Evolutionary conservation across 177 flowering plant species (phyloP).

Genomic region (Tripterygium wilfordii): DNA sequence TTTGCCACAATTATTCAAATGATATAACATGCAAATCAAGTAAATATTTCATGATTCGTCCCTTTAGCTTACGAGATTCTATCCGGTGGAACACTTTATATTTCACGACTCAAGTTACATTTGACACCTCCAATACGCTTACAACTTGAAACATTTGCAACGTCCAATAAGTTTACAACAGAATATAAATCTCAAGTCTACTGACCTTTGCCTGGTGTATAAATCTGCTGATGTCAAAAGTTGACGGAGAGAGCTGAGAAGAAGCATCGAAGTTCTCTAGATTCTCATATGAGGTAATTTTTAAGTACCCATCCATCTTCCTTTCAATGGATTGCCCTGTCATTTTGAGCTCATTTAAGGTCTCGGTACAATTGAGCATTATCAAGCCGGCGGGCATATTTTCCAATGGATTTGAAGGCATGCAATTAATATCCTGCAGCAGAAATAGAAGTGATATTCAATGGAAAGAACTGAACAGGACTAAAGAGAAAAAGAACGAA

Average conservation of each 20-base stretch:
- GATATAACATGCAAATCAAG: too few relatives aligned
- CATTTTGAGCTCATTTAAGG: slow-evolving; percentile 21
- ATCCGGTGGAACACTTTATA: too few relatives aligned
- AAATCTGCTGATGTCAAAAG: slow-evolving; percentile 28
- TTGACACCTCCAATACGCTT: too few relatives aligned
- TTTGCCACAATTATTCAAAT: too few relatives aligned
- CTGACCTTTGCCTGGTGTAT: slow-evolving; percentile 25
- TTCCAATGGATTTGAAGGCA: slow-evolving; percentile 78
- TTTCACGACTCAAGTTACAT: too few relatives aligned
- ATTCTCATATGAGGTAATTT: slow-evolving; percentile 12
- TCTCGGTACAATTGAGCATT: slow-evolving; percentile 27
- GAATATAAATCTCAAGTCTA: neutral
- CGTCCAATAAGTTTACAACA: neutral
- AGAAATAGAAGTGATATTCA: slow-evolving; percentile 3
- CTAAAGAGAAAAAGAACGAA: neutral
- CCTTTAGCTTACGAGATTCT: too few relatives aligned
- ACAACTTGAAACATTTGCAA: neutral
- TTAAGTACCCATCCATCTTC: slow-evolving; percentile 14
- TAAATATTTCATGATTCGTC: too few relatives aligned
- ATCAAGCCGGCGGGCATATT: slow-evolving; percentile 76
- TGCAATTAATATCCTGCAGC: slow-evolving; percentile 91
- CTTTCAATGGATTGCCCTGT: slow-evolving; percentile 16
- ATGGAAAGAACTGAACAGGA: neutral
- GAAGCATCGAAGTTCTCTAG: slow-evolving; percentile 9
- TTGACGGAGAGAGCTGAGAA: slow-evolving; percentile 23